A percentile compares a stretch with the other conserved stretches of the same genome.
Evolutionary conservation across 306 rosid genomes (phyloP).

Genomic region (Clitoria ternatea): DNA sequence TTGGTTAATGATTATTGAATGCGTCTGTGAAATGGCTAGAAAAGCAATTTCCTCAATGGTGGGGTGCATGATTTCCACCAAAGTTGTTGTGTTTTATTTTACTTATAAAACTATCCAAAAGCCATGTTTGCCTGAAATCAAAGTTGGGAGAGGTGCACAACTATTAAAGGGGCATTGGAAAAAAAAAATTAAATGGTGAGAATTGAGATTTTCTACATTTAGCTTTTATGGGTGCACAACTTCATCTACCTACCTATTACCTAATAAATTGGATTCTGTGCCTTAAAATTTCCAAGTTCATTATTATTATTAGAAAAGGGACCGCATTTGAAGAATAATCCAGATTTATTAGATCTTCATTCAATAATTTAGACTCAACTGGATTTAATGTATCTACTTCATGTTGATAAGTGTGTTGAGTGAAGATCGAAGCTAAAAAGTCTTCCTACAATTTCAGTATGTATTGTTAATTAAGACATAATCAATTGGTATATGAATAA

Average conservation of each 20-base stretch:
- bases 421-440: too few relatives aligned
- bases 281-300: too few relatives aligned
- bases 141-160: background rate
- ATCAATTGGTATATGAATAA: too few relatives aligned
- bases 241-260: background rate
- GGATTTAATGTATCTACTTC: too few relatives aligned
- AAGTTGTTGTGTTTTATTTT: background rate
- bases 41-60: background rate
- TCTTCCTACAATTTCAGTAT: too few relatives aligned
- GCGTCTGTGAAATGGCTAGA: background rate
- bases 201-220: background rate
- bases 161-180: background rate
- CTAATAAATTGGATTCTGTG: constrained; percentile 4
- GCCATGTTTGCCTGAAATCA: background rate
- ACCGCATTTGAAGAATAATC: too few relatives aligned
- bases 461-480: too few relatives aligned
- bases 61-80: background rate
- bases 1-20: background rate
- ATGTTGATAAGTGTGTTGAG: too few relatives aligned
- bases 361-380: too few relatives aligned
- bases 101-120: background rate
- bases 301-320: too few relatives aligned
- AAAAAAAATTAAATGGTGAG: background rate
- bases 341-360: too few relatives aligned
- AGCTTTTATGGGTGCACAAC: background rate